Conservation (phyloP, 2,329 filamentous ascomycete species). For the Allantophomopsis lycopodina region DNA sequence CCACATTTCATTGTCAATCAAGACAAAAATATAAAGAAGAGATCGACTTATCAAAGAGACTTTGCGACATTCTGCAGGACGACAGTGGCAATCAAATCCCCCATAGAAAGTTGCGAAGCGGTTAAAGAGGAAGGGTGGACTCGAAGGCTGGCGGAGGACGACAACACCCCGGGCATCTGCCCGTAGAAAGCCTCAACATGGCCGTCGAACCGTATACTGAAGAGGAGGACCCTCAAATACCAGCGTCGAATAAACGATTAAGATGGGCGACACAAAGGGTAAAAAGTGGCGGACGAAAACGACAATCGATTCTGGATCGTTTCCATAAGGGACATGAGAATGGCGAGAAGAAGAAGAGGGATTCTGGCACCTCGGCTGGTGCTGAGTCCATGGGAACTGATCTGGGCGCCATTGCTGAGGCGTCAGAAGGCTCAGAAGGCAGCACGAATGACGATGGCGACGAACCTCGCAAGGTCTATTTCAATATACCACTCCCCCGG, state of each 20-base stretch:
- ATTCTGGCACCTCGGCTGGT: slow-evolving; percentile 20
- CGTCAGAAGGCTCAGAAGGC: slow-evolving; percentile 11
- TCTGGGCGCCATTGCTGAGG: slow-evolving; percentile 15
- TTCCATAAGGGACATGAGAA: slow-evolving; percentile 47
- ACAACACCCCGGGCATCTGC: no score
- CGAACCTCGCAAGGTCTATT: slow-evolving; percentile 52
- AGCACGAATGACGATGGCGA: slow-evolving; percentile 23
- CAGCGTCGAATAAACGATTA: slow-evolving; percentile 44
- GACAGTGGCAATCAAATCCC: no score
- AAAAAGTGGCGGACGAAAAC: slow-evolving; percentile 64
- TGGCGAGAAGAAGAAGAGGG: slow-evolving; percentile 50
- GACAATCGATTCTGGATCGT: slow-evolving; percentile 69
- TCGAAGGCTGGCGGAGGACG: no score
- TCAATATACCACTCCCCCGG: slow-evolving; percentile 70
- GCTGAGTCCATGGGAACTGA: slow-evolving; percentile 19
- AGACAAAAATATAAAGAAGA: no score
- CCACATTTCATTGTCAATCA: no score
- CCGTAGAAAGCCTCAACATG: no score
- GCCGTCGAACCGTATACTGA: no score
- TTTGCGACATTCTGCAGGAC: no score
- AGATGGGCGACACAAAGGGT: slow-evolving; percentile 94
- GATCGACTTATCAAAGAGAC: no score
- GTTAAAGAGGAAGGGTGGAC: no score
- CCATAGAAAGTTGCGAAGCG: no score
- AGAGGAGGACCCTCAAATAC: no score